Percentiles rank a stretch among this genome's conserved stretches.
phyloP scores from a whole-genome alignment of 352 stramenopile genomes.

The Phytophthora hibernalis region DNA sequence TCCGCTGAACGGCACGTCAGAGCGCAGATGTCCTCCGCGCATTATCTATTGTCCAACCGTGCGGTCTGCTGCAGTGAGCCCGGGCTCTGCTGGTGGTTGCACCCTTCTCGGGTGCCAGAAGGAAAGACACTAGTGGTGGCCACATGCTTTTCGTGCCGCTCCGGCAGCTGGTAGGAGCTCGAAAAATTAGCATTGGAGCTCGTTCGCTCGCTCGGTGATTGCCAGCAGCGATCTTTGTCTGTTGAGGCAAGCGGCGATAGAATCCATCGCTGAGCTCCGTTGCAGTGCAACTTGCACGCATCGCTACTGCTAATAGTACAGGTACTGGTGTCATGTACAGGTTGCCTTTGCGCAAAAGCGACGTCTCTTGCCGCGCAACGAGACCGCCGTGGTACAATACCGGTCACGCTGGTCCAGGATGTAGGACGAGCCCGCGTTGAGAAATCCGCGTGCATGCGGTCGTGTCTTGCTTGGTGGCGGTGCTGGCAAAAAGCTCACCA shows the following conservation, averaged over 20 bases:
- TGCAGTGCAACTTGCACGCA: too few relatives aligned
- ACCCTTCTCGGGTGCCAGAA: conserved; percentile 31
- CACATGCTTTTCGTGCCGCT: conserved; percentile 2
- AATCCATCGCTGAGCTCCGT: too few relatives aligned
- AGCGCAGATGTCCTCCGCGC: conserved; percentile 28
- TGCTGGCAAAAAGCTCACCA: conserved; percentile 15
- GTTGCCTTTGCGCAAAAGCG: conserved; percentile 1
- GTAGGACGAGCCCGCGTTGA: neutral
- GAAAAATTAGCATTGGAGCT: conserved; percentile 26
- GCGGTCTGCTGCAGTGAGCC: neutral
- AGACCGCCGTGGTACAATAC: conserved; percentile 25
- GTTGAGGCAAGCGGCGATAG: too few relatives aligned
- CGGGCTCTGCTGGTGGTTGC: conserved; percentile 23
- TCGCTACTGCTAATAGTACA: too few relatives aligned
- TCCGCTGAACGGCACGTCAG: conserved; percentile 13
- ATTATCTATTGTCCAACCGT: conserved; percentile 36
- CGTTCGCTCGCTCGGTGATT: neutral
- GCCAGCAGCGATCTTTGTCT: conserved; percentile 17
- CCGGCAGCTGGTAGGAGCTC: conserved; percentile 23
- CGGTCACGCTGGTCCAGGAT: conserved; percentile 12
- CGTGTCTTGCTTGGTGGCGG: neutral
- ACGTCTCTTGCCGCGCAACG: conserved; percentile 12
- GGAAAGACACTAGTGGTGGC: conserved; percentile 25
- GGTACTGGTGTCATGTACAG: too few relatives aligned
- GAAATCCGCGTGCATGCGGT: conserved; percentile 34